Evolutionary conservation across 305 asterid genomes (phyloP).

Genomic region (Fraxinus sp.): DNA sequence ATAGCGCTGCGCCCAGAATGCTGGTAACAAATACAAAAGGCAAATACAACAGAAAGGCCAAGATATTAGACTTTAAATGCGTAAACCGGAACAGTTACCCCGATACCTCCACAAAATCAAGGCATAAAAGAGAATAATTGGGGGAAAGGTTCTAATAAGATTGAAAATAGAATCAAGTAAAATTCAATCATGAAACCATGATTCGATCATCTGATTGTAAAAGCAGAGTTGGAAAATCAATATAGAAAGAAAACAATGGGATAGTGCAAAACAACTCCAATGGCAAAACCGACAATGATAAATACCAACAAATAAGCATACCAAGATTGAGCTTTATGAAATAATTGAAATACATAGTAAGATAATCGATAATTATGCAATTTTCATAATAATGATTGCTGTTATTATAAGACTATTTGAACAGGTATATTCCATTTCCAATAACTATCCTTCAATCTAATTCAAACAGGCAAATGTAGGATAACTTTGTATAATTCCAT

Average conservation of each 20-base stretch:
- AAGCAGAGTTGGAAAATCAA: background rate
- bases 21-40: slow-evolving; percentile 32
- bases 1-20: slow-evolving; percentile 43
- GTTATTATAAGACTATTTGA: background rate
- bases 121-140: background rate
- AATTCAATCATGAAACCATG: background rate
- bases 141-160: background rate
- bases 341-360: background rate
- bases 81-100: background rate
- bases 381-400: background rate
- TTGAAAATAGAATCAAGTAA: background rate
- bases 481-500: background rate
- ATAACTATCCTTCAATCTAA: background rate
- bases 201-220: background rate
- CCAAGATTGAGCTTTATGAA: background rate
- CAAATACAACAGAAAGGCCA: slow-evolving; percentile 8
- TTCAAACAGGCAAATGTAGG: background rate
- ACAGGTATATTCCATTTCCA: background rate
- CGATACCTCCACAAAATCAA: background rate
- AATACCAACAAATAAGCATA: background rate
- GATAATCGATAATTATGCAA: background rate
- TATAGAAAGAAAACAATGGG: background rate
- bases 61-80: background rate
- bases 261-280: background rate
- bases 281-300: background rate